Percentiles rank a stretch among this genome's conserved stretches.
Conservation (phyloP, 2,329 filamentous ascomycete species). For the Exserohilum rostratum region DNA sequence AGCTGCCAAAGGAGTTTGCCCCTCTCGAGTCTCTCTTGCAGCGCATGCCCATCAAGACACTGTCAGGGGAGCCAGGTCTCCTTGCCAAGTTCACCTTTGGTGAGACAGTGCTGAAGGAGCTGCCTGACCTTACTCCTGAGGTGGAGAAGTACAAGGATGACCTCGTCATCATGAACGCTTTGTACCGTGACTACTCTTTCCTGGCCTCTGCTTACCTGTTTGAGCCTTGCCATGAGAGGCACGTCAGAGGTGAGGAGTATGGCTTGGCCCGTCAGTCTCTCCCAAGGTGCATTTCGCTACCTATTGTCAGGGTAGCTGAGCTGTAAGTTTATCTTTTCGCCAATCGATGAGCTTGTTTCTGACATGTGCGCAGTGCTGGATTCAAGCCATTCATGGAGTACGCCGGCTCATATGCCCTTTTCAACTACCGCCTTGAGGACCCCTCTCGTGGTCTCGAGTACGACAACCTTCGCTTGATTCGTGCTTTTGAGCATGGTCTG, state of each 20-base stretch:
- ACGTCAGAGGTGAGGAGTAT: slow-evolving; percentile 71
- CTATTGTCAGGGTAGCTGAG: slow-evolving; percentile 82
- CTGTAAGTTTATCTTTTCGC: slow-evolving; percentile 66
- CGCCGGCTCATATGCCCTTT: slow-evolving; percentile 66
- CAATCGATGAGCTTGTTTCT: background rate
- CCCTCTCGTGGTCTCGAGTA: slow-evolving; percentile 61
- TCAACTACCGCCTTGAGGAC: slow-evolving; percentile 67
- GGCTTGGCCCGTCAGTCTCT: slow-evolving; percentile 76
- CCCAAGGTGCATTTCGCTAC: slow-evolving; percentile 76
- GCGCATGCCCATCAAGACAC: slow-evolving; percentile 79
- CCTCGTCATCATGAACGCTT: slow-evolving; percentile 78
- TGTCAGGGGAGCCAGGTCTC: slow-evolving; percentile 75
- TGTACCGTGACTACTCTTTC: slow-evolving; percentile 93
- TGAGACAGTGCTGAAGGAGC: slow-evolving; percentile 71
- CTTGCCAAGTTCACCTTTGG: slow-evolving; percentile 77
- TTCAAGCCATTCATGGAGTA: slow-evolving; percentile 95
- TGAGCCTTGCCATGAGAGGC: slow-evolving; percentile 85
- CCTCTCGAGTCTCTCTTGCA: slow-evolving; percentile 73
- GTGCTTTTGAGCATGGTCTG: slow-evolving; percentile 88
- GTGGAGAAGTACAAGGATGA: slow-evolving; percentile 75
- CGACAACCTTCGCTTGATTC: slow-evolving; percentile 77
- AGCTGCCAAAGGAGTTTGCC: slow-evolving; percentile 75
- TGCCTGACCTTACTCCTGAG: slow-evolving; percentile 76
- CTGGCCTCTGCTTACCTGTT: slow-evolving; percentile 86
- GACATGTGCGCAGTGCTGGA: slow-evolving; percentile 57